A percentile compares a stretch with the other conserved stretches of the same genome.
Conservation (phyloP, 768 basidiomycete species). For the Baorangia bicolor region DNA sequence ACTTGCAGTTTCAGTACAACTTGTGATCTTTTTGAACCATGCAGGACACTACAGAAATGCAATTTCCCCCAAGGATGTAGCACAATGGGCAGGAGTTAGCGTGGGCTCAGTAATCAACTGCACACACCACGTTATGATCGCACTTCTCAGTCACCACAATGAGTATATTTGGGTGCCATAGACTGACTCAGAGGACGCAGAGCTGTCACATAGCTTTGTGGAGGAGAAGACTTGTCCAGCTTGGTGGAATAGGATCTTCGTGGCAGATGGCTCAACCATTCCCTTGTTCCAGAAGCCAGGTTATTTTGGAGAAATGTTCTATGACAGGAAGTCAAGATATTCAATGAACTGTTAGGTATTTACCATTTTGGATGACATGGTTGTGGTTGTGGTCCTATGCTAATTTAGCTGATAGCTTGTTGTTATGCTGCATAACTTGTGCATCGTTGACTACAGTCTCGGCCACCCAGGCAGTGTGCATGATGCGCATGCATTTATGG, state of each 20-base stretch:
- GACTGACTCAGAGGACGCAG: too few relatives aligned
- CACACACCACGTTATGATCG: too few relatives aligned
- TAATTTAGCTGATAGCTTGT: too few relatives aligned
- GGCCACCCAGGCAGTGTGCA: neutral
- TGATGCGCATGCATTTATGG: neutral
- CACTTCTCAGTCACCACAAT: too few relatives aligned
- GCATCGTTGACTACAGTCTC: neutral
- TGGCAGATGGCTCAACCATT: neutral
- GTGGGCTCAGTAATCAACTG: too few relatives aligned
- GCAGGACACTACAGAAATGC: constrained; percentile 7
- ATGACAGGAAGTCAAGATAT: constrained; percentile 21
- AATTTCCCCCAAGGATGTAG: neutral
- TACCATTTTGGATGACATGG: too few relatives aligned
- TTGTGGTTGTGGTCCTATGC: too few relatives aligned
- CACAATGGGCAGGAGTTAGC: too few relatives aligned
- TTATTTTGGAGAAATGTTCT: constrained; percentile 9
- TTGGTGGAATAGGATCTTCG: neutral
- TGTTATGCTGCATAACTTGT: neutral
- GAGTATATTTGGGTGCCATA: too few relatives aligned
- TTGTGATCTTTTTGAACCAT: constrained; percentile 1
- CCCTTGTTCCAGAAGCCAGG: neutral
- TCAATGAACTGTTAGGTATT: constrained; percentile 22
- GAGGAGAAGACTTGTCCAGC: too few relatives aligned
- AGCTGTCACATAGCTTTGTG: too few relatives aligned
- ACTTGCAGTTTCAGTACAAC: constrained; percentile 3